Conservation (phyloP, 2,329 filamentous ascomycete genomes). For the Thielaviopsis ethacetica region DNA sequence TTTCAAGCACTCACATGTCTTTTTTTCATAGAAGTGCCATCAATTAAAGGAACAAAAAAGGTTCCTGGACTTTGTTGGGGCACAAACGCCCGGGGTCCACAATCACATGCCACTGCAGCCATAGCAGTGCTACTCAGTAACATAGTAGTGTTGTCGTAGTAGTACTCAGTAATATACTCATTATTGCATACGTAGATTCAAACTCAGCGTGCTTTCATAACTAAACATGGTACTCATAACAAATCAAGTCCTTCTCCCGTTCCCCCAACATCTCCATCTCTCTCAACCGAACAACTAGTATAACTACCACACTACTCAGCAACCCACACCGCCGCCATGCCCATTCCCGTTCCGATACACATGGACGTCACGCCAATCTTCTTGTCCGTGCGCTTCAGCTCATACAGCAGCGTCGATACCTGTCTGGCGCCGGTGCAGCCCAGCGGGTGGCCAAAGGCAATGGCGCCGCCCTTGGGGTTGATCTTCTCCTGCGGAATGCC, state of each 20-base stretch:
- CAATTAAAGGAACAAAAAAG: background rate
- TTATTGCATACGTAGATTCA: background rate
- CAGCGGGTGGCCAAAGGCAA: conserved; percentile 88
- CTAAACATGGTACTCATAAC: too few relatives aligned
- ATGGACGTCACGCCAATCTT: conserved; percentile 86
- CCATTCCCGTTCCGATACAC: conserved; percentile 96
- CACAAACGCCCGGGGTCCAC: background rate
- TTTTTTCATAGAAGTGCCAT: background rate
- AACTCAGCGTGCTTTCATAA: too few relatives aligned
- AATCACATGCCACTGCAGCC: conserved; percentile 11
- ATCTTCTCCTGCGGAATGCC: conserved; percentile 72
- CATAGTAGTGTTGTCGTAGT: too few relatives aligned
- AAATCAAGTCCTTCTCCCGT: background rate
- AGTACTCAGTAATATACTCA: too few relatives aligned
- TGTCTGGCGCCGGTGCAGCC: conserved; percentile 90
- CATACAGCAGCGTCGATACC: conserved; percentile 80
- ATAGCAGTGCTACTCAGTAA: too few relatives aligned
- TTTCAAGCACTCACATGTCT: too few relatives aligned
- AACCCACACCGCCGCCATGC: conserved; percentile 93
- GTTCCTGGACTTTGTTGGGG: conserved; percentile 3
- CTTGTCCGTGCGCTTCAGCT: conserved; percentile 69
- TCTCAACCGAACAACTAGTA: background rate
- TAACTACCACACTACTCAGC: conserved; percentile 49
- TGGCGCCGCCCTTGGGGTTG: conserved; percentile 93
- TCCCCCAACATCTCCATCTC: background rate